Base-by-base conservation (phyloP, 1,284 basidiomycete species). In the Ceratobasidium sp. region DNA sequence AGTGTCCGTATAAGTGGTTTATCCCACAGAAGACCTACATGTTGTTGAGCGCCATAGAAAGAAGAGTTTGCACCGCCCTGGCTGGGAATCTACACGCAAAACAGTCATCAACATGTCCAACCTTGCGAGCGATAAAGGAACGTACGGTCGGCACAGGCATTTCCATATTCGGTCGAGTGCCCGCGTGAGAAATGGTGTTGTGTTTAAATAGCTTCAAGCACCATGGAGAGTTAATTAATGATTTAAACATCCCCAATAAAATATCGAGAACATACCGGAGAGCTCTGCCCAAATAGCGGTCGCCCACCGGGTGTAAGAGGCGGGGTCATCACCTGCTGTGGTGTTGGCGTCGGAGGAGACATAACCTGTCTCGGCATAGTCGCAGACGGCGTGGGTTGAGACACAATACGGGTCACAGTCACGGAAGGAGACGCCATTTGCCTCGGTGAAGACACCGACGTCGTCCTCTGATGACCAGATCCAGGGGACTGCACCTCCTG, bases 321-420 rank as follows among this genome's bases (percentile, higher is more conserved):
- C 23, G 57, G 57, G 21, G 57, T 41, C 57, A 44, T 44, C 57
- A 59, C 26, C 57, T 59, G 57, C 18, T 43, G 38, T n/a, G 35
- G 57, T 35, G 38, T 13, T 26, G 32, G 30, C 35, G 35, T 38
- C 11, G 35, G 35, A 38, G 35, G 35, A 11, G 35, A 38, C 35
- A 38, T 38, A 38, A 38, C 4, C 11, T 38, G 35, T 38, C 35
- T 38, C 35, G 35, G 35, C 6, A 38, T 38, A 5, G 35, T 38
- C 35, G 35, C 6, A 38, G 35, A 38, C 35, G 35, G 35, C 11
- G 35, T 38, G 6, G 35, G 35, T 38, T 4, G 35, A 11, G 35
- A 38, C 35, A 38, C 11, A 4, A 38, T 11, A 38, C 35, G 35
- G 4, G 35, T 38, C 35, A 11, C 35, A 11, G 35, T 38, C 35